Evolutionary conservation across 148 eudicot genomes (phyloP), one percentile per base, ranked within the genome.

Genomic region (Simmondsia chinensis): DNA sequence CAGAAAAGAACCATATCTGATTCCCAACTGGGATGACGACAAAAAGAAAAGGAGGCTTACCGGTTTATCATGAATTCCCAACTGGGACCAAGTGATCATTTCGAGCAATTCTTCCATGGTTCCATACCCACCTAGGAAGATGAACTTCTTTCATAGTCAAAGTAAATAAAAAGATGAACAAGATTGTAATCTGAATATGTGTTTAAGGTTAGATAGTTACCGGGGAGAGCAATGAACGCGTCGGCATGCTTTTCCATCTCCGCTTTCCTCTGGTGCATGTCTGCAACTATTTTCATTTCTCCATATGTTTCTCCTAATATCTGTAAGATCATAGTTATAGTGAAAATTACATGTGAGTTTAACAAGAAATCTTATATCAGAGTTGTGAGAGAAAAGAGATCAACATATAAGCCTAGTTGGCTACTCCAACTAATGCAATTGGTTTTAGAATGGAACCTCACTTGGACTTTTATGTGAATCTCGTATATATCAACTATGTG

Each of bases 221-320:
- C 94, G 40, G 94, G 94, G 35, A 83, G 83, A 18, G 94, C 94
- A 52, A 83, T 75, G 51, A 83, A 83, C 46, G 94, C 94, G 33
- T 83, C 87, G 18, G 94, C 87, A 73, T 75, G 64, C 55, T 73
- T 75, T 23, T 74, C 72, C 94, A 83, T 83, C 59, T 79, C 80
- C 42, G 87, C 63, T 60, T 83, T 83, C 57, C 94, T 75, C 54
- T 83, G 75, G 49, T 83, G 94, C 94, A 83, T 83, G 46, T 68
- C 80, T 41, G 69, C 59, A 29, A 83, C 94, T 52, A 62, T 61
- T 74, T 51, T 72, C 15, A 79, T 52, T 21, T 83, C 83, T 52
- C 94, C 94, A 34, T 59, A 39, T 27, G 73, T 62, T 61, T 75
- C 70, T 62, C 83, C 83, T 58, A 72, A 61, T 59, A 76, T 75